phyloP scores from a whole-genome alignment of 768 basidiomycete species.

The Leccinum incarnatum region DNA sequence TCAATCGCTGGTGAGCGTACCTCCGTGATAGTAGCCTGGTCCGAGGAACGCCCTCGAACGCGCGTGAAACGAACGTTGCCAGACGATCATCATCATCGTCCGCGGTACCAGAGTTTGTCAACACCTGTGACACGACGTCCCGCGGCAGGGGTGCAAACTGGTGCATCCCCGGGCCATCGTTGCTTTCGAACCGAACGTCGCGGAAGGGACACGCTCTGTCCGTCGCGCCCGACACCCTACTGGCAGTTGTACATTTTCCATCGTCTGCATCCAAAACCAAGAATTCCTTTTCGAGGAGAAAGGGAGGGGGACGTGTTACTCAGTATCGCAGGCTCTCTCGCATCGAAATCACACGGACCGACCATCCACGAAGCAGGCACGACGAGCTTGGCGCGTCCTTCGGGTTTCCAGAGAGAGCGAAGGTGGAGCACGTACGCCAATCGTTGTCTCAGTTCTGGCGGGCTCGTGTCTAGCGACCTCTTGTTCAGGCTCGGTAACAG shows the following conservation, averaged over 20 bases:
- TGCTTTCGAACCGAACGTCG: conserved; percentile 16
- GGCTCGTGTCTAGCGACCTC: conserved; percentile 12
- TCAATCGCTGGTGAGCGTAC: conserved; percentile 5
- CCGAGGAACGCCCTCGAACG: conserved; percentile 17
- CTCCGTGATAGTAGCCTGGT: conserved; percentile 13
- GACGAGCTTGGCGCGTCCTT: conserved; percentile 15
- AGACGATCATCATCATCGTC: neutral
- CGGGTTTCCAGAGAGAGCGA: conserved; percentile 21
- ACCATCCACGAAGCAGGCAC: conserved; percentile 28
- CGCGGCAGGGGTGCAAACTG: conserved; percentile 3
- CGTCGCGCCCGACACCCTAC: neutral
- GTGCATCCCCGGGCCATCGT: neutral
- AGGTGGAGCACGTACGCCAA: conserved; percentile 24
- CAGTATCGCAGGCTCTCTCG: neutral
- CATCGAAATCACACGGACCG: neutral
- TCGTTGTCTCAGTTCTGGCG: conserved; percentile 15
- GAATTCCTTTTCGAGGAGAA: conserved; percentile 8
- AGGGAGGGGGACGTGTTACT: neutral
- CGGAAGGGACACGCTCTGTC: conserved; percentile 15
- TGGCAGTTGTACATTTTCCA: neutral
- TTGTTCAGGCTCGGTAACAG: conserved; percentile 4
- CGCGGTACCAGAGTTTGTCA: conserved; percentile 2
- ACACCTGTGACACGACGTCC: conserved; percentile 9
- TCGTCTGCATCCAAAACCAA: conserved; percentile 3
- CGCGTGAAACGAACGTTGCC: conserved; percentile 9